These are phyloP conservation scores for Abelmoschus esculentus DNA, from an alignment of 345 rosid genomes.

Conservation along the genomic window DNA sequence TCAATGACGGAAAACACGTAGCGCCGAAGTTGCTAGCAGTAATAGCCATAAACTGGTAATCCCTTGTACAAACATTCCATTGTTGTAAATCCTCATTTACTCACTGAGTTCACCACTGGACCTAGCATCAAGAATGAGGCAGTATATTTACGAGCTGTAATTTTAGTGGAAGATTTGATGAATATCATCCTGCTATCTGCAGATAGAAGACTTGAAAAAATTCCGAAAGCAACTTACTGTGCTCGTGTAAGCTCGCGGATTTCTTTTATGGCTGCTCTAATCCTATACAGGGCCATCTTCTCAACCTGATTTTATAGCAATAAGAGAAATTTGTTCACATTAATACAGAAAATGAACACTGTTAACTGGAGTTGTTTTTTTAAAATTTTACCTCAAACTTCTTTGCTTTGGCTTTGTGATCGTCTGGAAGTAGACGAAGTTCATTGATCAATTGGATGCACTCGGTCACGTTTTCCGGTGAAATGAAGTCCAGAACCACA, in stretches of 20 bases:
- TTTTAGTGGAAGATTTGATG: not conserved
- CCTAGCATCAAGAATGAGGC: conserved; percentile 3
- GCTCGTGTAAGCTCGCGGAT: conserved; percentile 60
- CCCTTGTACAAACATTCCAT: not conserved
- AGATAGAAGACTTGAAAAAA: not conserved
- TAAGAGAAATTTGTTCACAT: not conserved
- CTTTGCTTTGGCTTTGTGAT: conserved; percentile 56
- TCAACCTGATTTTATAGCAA: conserved; percentile 49
- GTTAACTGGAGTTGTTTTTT: not conserved
- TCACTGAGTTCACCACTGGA: conserved; percentile 7
- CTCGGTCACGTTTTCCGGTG: conserved; percentile 69
- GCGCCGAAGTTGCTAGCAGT: not conserved
- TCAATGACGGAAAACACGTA: not conserved
- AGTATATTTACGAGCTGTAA: not conserved
- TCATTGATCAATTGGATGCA: conserved; percentile 60
- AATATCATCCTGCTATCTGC: not conserved
- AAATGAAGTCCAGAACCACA: conserved; percentile 75
- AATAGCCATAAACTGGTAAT: not conserved
- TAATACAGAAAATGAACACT: not conserved
- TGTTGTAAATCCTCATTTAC: conserved; percentile 6
- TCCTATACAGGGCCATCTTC: conserved; percentile 69
- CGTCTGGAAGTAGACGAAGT: conserved; percentile 58
- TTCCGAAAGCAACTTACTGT: conserved; percentile 26
- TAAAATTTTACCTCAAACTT: conserved; percentile 53
- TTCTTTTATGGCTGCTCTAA: conserved; percentile 60